Evolutionary conservation across 192 early-diverging fungal genomes (phyloP), one percentile per base, ranked within the genome.

Genomic region (Backusella circina): DNA sequence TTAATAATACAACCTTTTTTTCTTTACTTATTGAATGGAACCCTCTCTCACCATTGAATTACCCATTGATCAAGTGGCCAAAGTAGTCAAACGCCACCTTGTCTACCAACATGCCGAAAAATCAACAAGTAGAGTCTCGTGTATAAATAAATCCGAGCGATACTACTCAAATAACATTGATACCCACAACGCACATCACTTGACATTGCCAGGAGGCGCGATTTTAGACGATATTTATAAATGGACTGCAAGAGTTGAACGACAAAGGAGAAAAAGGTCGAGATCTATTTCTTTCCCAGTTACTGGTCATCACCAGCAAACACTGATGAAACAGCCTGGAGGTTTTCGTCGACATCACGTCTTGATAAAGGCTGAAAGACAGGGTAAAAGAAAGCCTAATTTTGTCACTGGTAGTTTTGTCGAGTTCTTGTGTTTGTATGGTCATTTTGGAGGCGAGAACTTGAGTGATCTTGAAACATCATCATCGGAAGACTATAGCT

Each of bases 401-500:
- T 87, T 91, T 16, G 80, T 95, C 67, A 98, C 97, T 8, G 80
- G 88, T 26, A 97, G 93, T 83, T 98, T 97, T 87, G 89, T 97
- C 50, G 97, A 98, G 79, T 97, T 96, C 75, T 88, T 98, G 66
- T 91, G 90, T 37, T 84, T 98, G 74, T 97, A 94, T 72, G 95
- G 95, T 61, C 96, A 94, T 76, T 98, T 96, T 85, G 97, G 94
- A 16, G 97, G 95, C 26, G 97, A 95, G 82, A 93, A 95, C 67
- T 88, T 92, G 73, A 93, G 93, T 35, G 92, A 93, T 39, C 91
- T 92, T 51, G 90, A 90, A 69, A 64, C 71, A 18, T 41, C 54
- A 57, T 18, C 28, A 26, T n/a, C n/a, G 31, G 64, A 68, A 16
- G 85, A 38, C 12, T 66, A 33, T 6, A 13, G 26, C 23, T 33